Percentiles rank a stretch among this genome's conserved stretches.
Conservation (phyloP, 2,329 filamentous ascomycete species). For the Orbilia blumenaviensis region DNA sequence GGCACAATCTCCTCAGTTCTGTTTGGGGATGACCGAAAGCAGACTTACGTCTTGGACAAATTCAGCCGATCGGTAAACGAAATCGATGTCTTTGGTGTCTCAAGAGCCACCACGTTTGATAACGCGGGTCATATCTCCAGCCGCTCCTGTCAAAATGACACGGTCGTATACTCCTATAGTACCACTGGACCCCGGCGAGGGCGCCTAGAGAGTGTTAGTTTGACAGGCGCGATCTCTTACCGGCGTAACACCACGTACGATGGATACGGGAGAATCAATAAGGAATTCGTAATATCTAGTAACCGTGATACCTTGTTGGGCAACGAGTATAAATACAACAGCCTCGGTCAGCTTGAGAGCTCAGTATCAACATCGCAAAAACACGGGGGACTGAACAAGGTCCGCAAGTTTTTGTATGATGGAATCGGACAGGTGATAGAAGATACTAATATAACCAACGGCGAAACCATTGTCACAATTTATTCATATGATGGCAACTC, state of each 20-base stretch:
- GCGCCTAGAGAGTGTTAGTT: background rate
- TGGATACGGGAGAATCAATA: background rate
- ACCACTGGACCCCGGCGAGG: background rate
- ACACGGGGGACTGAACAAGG: background rate
- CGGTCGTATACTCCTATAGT: background rate
- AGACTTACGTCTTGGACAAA: background rate
- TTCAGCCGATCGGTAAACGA: background rate
- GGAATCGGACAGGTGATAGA: background rate
- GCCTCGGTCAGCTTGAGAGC: background rate
- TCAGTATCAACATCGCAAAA: background rate
- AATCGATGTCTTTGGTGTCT: background rate
- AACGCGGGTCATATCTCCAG: background rate
- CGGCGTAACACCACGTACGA: background rate
- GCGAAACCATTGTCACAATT: background rate
- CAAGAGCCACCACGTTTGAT: background rate
- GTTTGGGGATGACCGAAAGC: background rate
- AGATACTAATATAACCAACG: background rate
- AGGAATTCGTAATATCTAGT: background rate
- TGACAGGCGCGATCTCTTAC: background rate
- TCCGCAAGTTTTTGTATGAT: background rate
- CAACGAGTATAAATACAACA: background rate
- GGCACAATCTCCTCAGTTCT: background rate
- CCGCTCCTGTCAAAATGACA: background rate
- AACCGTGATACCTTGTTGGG: background rate
- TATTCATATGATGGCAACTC: slow-evolving; percentile 14